These are phyloP conservation scores for Mycena polygramma DNA, from an alignment of 768 basidiomycete species.

Conservation along the genomic window DNA sequence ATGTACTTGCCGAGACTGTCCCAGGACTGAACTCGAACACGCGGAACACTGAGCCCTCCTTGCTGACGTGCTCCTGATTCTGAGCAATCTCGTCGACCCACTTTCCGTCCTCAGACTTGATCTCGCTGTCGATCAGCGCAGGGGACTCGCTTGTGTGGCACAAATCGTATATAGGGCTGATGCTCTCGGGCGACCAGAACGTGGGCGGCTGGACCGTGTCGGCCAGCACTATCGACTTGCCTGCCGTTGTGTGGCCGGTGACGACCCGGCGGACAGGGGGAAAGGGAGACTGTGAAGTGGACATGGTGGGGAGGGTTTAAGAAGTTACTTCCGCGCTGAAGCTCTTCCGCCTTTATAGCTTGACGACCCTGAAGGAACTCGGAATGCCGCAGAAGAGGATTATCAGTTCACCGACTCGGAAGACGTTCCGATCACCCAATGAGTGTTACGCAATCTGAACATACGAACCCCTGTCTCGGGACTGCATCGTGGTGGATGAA, in stretches of 20 bases:
- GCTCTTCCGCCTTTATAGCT: neutral
- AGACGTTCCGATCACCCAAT: too few species aligned
- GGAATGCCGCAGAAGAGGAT: too few species aligned
- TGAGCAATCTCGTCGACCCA: slow-evolving; percentile 30
- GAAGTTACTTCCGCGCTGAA: neutral
- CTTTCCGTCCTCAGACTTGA: slow-evolving; percentile 6
- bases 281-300: slow-evolving; percentile 17
- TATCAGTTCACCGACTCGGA: too few species aligned
- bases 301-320: neutral
- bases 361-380: neutral
- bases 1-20: too few species aligned
- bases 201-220: slow-evolving; percentile 22
- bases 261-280: slow-evolving; percentile 32
- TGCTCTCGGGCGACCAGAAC: slow-evolving; percentile 17
- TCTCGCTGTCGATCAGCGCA: slow-evolving; percentile 27
- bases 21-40: slow-evolving; percentile 27
- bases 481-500: too few species aligned
- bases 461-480: too few species aligned
- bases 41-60: slow-evolving; percentile 22
- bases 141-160: slow-evolving; percentile 14
- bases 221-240: slow-evolving; percentile 25
- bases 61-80: slow-evolving; percentile 21
- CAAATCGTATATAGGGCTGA: slow-evolving; percentile 21
- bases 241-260: slow-evolving; percentile 28
- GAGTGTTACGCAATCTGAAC: too few species aligned